These are phyloP conservation scores for Thelonectria olida DNA, from an alignment of 2,329 filamentous ascomycete genomes.

Conservation along the genomic window DNA sequence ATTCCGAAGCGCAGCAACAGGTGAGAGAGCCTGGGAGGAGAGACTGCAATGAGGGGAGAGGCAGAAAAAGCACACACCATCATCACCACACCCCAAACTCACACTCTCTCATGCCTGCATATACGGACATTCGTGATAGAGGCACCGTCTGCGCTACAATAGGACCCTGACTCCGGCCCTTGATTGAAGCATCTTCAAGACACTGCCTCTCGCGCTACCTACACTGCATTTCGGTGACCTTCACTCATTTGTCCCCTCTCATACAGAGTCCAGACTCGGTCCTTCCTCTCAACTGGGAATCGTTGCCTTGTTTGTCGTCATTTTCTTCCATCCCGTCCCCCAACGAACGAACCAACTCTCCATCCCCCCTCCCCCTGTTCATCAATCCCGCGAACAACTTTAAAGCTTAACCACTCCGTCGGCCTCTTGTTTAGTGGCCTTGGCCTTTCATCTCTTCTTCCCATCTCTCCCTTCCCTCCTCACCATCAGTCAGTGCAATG, in stretches of 20 bases:
- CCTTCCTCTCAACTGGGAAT: no score
- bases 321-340: not conserved
- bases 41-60: not conserved
- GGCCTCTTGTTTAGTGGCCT: not conserved
- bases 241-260: no score
- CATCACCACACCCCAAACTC: not conserved
- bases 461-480: not conserved
- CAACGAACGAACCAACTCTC: not conserved
- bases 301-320: not conserved
- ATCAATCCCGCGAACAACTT: conserved; percentile 7
- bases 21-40: no score
- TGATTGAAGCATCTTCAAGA: no score
- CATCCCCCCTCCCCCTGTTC: not conserved
- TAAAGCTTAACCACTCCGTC: conserved; percentile 6
- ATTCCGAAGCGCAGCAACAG: not conserved
- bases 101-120: not conserved
- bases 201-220: no score
- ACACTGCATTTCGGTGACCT: no score
- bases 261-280: no score
- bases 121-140: conserved; percentile 15
- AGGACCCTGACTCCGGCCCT: no score
- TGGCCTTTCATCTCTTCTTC: not conserved
- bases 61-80: not conserved
- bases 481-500: conserved; percentile 26
- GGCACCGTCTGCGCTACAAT: no score